A percentile compares a stretch with the other conserved stretches of the same genome.
Evolutionary conservation across 2,329 filamentous ascomycete species (phyloP).

Genomic region (Macrophomina phaseolina): DNA sequence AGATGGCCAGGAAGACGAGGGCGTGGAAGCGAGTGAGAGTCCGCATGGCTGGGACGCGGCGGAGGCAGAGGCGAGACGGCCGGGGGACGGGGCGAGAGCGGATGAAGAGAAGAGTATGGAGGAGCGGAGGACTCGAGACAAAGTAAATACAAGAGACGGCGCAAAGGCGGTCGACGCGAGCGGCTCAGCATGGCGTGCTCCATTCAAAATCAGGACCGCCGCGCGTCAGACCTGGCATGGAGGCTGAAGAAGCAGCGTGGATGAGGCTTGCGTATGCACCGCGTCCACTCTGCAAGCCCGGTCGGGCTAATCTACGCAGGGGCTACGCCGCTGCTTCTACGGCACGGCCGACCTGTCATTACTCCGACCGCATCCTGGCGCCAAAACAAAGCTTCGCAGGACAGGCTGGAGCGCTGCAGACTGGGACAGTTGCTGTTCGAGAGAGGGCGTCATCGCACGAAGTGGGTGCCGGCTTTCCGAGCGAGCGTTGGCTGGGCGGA

Average conservation of each 20-base stretch:
- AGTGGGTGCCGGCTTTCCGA: conserved; percentile 5
- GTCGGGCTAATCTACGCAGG: conserved; percentile 15
- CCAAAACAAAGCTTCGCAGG: not conserved
- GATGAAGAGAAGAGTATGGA: not conserved
- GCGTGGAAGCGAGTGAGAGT: conserved; percentile 40
- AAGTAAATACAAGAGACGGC: conserved; percentile 14
- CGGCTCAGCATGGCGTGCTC: conserved; percentile 22
- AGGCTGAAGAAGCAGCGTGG: conserved; percentile 6
- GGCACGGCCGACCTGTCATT: not conserved
- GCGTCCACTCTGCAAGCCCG: conserved; percentile 6
- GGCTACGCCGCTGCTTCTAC: not conserved
- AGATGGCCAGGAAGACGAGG: conserved; percentile 35
- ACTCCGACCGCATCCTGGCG: not conserved
- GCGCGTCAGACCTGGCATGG: conserved; percentile 16
- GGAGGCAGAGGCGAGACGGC: not conserved
- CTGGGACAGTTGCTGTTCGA: not conserved
- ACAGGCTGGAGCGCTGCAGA: not conserved
- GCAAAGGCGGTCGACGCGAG: not conserved
- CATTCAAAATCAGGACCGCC: not conserved
- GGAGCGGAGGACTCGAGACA: not conserved
- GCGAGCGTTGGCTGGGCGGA: not conserved
- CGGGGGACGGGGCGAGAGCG: not conserved
- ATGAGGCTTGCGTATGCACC: conserved; percentile 20
- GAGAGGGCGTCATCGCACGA: not conserved
- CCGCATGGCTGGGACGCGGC: conserved; percentile 34